Conservation (phyloP, 768 basidiomycete species). For the Cytidiella melzeri region DNA sequence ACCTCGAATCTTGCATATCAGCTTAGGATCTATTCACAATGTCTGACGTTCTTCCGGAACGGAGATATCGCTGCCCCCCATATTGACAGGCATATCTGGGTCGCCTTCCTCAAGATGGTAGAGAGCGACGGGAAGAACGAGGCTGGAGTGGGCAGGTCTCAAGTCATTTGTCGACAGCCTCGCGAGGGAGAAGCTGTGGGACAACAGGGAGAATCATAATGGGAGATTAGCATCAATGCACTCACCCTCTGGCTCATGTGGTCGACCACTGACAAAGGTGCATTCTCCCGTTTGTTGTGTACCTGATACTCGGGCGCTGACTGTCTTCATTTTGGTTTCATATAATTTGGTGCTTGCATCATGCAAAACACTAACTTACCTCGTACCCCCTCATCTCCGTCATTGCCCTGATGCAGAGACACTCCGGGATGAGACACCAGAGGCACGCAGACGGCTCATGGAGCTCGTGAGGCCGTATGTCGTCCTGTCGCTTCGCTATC, state of each 20-base stretch:
- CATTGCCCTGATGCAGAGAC: conserved; percentile 7
- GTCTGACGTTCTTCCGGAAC: conserved; percentile 26
- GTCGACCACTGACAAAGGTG: conserved; percentile 50
- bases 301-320: background rate
- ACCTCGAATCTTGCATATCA: conserved; percentile 31
- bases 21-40: conserved; percentile 33
- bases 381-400: background rate
- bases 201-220: conserved; percentile 25
- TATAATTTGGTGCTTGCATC: background rate
- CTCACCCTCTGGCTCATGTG: conserved; percentile 61
- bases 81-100: conserved; percentile 37
- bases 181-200: conserved; percentile 42
- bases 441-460: conserved; percentile 25
- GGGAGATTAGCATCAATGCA: conserved; percentile 46
- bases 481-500: conserved; percentile 41
- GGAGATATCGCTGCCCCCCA: conserved; percentile 23
- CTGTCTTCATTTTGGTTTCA: background rate
- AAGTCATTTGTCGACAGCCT: conserved; percentile 39
- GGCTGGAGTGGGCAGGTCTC: conserved; percentile 39
- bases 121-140: conserved; percentile 68
- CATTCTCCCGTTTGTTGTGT: conserved; percentile 14
- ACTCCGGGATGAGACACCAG: conserved; percentile 11
- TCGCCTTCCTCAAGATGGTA: conserved; percentile 47
- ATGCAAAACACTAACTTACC: background rate
- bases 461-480: conserved; percentile 38